These are phyloP conservation scores for Knufia fluminis DNA, from an alignment of 2,329 filamentous ascomycete genomes.

Conservation along the genomic window DNA sequence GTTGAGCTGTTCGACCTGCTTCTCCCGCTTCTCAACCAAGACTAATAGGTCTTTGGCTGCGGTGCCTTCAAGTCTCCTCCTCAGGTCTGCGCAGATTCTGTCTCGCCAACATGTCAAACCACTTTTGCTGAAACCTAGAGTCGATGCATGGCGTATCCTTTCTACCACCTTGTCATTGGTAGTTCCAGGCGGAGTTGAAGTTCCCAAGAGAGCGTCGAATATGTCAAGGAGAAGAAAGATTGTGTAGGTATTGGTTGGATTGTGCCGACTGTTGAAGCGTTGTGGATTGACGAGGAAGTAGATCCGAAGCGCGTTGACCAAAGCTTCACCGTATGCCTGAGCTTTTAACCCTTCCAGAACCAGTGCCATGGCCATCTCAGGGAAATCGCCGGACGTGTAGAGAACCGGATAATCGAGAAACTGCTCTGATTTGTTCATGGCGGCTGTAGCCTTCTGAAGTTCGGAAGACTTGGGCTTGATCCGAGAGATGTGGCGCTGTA, in stretches of 20 bases:
- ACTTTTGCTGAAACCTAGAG: conserved; percentile 4
- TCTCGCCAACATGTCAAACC: conserved; percentile 9
- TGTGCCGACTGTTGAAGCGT: conserved; percentile 10
- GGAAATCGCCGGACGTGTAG: conserved; percentile 11
- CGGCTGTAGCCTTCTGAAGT: neutral
- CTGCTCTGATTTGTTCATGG: conserved; percentile 8
- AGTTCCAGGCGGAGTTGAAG: neutral
- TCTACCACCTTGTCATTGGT: conserved; percentile 4
- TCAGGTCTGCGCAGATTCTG: conserved; percentile 9
- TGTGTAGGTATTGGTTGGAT: conserved; percentile 11
- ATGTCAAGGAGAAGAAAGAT: conserved; percentile 12
- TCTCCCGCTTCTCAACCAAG: conserved; percentile 9
- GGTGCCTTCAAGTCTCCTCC: conserved; percentile 7
- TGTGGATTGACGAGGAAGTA: conserved; percentile 13
- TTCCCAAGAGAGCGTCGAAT: conserved; percentile 9
- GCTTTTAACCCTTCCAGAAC: conserved; percentile 6
- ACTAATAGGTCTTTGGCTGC: conserved; percentile 10
- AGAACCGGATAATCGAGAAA: conserved; percentile 11
- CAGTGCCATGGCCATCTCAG: conserved; percentile 9
- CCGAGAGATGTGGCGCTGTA: conserved; percentile 3
- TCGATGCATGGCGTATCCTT: conserved; percentile 3
- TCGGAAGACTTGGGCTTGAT: neutral
- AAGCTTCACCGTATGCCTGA: conserved; percentile 9
- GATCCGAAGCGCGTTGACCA: conserved; percentile 11
- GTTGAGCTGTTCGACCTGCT: neutral